Evolutionary conservation across 768 basidiomycete genomes (phyloP).

Genomic region (Leccinum truebloodii): DNA sequence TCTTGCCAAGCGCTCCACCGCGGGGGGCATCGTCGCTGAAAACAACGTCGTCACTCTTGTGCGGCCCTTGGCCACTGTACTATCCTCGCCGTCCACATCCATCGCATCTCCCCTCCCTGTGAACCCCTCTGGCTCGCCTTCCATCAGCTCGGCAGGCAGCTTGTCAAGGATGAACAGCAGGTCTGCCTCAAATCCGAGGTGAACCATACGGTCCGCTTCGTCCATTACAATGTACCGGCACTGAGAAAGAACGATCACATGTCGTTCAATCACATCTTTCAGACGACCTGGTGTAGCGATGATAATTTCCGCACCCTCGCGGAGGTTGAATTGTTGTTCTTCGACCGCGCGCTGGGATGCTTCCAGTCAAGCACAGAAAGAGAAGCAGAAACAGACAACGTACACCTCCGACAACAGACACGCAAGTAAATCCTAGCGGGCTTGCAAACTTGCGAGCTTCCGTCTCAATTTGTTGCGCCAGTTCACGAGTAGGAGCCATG

Average conservation of each 20-base stretch:
- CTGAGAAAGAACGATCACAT: slow-evolving; percentile 92
- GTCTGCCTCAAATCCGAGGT: slow-evolving; percentile 94
- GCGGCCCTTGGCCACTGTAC: slow-evolving; percentile 56
- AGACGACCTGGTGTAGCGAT: slow-evolving; percentile 98
- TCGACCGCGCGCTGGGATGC: slow-evolving; percentile 76
- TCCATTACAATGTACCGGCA: slow-evolving; percentile 99
- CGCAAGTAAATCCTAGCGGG: slow-evolving; percentile 89
- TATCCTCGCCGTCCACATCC: slow-evolving; percentile 75
- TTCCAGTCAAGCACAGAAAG: slow-evolving; percentile 14
- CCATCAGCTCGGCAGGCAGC: slow-evolving; percentile 83
- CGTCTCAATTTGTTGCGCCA: slow-evolving; percentile 95
- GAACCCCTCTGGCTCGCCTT: slow-evolving; percentile 57
- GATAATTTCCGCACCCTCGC: slow-evolving; percentile 98
- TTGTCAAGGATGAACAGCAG: slow-evolving; percentile 94
- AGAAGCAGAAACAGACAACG: slow-evolving; percentile 11
- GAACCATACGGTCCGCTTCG: slow-evolving; percentile 99
- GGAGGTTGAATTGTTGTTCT: slow-evolving; percentile 96
- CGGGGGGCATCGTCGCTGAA: slow-evolving; percentile 98
- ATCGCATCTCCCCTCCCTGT: slow-evolving; percentile 50
- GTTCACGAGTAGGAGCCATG: slow-evolving; percentile 94
- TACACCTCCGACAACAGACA: slow-evolving; percentile 98
- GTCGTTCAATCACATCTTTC: slow-evolving; percentile 95
- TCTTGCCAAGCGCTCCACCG: slow-evolving; percentile 91
- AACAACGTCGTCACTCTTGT: slow-evolving; percentile 95
- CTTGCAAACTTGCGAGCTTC: slow-evolving; percentile 91